Base-by-base conservation (phyloP, 257 asterid genomes). In the Eucommia ulmoides region DNA sequence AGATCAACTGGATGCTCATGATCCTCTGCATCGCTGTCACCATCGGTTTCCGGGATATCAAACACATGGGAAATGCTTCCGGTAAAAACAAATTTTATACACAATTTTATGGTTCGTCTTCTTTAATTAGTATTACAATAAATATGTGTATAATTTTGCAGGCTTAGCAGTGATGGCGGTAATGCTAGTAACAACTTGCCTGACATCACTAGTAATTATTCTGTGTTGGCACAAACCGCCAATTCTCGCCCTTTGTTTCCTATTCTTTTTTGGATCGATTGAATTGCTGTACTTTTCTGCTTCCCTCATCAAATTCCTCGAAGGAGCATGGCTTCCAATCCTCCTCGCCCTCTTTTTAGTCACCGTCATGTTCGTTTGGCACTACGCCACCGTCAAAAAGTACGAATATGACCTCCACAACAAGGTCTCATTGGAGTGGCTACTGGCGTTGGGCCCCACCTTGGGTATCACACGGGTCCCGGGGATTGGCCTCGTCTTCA, bases 1-100 rank as follows among this genome's bases (percentile, higher is more conserved):
- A 42, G 48, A 42, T 42, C 19, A 42, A 42, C 20, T 42, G 48
- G 48, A 42, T 42, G 48, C 20, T 42, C 19, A 42, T 42, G 48
- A 42, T 42, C 48, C 48, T 42, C 20, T 42, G 48, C 48, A 42
- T 42, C 19, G 48, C 48, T 42, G 48, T 42, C 20, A 42, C 48
- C 19, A 42, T 42, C 19, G 48, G 48, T 16, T 42, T 42, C 48
- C n/a, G 48, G 19, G 48, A 42, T 10, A n/a, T 42, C 2, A 42
- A 42, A 42, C 48, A 42, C 20, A 16, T 42, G 19, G 48, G 48
- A 18, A 42, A 42, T 42, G 48, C 48, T 16, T 42, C 48, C n/a
- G 48, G 48, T 42, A 42, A n/a, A n/a, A n/a, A n/a, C n/a, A n/a
- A n/a, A n/a, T n/a, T n/a, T n/a, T n/a, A n/a, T n/a, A n/a, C n/a